Evolutionary conservation across 1,284 basidiomycete genomes (phyloP), one percentile per base, ranked within the genome.

Genomic region (Marasmius oreades): DNA sequence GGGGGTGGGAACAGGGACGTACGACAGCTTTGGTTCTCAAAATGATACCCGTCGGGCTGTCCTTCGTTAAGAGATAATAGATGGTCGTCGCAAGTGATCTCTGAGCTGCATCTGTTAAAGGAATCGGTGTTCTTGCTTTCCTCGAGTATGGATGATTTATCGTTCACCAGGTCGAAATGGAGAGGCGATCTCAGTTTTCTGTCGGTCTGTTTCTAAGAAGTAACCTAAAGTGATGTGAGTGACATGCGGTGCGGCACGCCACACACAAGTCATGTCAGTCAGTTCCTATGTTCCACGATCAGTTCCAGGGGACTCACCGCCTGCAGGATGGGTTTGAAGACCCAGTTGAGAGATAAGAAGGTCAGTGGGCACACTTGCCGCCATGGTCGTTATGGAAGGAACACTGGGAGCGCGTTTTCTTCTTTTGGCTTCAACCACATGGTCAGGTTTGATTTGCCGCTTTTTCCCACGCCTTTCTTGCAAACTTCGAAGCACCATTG

Each of bases 1-100:
- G n/a, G n/a, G n/a, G n/a, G n/a, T n/a, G n/a, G n/a, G n/a, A n/a
- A n/a, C n/a, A 23, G 3, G 4, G 10, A 64, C 73, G 31, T 60
- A 76, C 75, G 5, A 73, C 68, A 2, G 75, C 76, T 58, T 75
- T 77, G 66, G 79, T 77, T 70, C 74, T 74, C 56, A 79, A 76
- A 57, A 79, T 69, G n/a, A 71, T 64, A 1, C 78, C 75, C 31
- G 65, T 66, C 1, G 73, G 68, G 39, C 69, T 69, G 20, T 75
- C 71, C 24, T 70, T 63, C 10, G 71, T 73, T 14, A 79, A 68
- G n/a, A 81, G 65, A 60, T 79, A 81, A 64, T 75, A 78, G 52
- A 80, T 80, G 23, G 74, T 67, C 2, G 76, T 77, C 6, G 71
- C 70, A 14, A 77, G 64, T 1, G 70, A 62, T 2, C 74, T 67